These are phyloP conservation scores for Dalbergia oliveri DNA, from an alignment of 306 rosid species.

Conservation along the genomic window DNA sequence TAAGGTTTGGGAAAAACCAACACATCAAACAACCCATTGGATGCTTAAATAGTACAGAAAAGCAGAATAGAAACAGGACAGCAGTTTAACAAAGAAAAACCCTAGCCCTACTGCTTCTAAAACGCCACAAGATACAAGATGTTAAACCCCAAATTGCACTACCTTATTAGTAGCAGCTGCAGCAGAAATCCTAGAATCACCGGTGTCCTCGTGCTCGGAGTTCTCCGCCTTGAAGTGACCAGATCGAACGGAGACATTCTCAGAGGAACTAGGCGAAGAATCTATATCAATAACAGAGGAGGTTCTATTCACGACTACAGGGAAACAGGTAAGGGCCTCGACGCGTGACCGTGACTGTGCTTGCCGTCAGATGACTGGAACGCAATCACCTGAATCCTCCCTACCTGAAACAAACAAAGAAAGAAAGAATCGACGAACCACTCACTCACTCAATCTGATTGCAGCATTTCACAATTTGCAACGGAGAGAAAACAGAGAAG, in stretches of 20 bases:
- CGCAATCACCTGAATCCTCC: conserved; percentile 98
- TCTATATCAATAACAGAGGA: conserved; percentile 85
- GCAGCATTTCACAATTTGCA: too few relatives aligned
- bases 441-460: too few relatives aligned
- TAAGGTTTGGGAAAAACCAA: too few relatives aligned
- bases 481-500: too few relatives aligned
- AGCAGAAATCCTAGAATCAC: conserved; percentile 66
- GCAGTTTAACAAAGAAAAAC: conserved; percentile 22
- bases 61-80: neutral
- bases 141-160: conserved; percentile 39
- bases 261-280: conserved; percentile 90
- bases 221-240: conserved; percentile 64
- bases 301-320: conserved; percentile 58
- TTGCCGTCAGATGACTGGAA: conserved; percentile 96
- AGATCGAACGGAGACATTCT: conserved; percentile 55
- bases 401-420: conserved; percentile 60
- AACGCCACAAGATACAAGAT: conserved; percentile 8
- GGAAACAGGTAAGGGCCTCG: conserved; percentile 74
- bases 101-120: neutral
- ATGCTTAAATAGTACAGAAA: neutral
- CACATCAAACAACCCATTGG: too few relatives aligned
- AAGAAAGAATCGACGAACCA: too few relatives aligned
- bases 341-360: conserved; percentile 56
- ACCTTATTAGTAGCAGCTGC: conserved; percentile 69
- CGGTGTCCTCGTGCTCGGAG: conserved; percentile 68